Percentiles rank a stretch among this genome's conserved stretches.
Evolutionary conservation across 345 rosid species (phyloP).

Genomic region (Eucalyptus victrix): DNA sequence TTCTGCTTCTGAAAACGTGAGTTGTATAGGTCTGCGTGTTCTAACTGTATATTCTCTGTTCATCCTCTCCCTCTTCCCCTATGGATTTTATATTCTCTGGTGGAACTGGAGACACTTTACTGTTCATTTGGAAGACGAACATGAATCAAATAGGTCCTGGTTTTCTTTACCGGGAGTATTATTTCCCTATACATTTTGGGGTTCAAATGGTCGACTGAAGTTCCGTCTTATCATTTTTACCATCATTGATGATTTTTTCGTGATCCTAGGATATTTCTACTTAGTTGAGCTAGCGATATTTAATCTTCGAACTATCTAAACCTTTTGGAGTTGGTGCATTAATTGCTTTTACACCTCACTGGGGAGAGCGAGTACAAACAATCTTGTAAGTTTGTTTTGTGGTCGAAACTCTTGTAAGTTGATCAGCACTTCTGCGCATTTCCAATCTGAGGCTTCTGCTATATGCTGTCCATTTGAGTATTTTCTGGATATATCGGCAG

Average conservation of each 20-base stretch:
- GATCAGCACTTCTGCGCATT: background rate
- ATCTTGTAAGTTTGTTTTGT: background rate
- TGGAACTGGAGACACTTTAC: background rate
- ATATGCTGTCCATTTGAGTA: background rate
- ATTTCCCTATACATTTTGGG: background rate
- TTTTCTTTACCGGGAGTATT: background rate
- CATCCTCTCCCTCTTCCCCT: background rate
- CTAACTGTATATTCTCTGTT: background rate
- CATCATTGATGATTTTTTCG: background rate
- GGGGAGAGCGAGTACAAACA: background rate
- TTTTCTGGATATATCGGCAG: background rate
- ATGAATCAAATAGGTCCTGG: background rate
- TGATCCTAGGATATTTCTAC: background rate
- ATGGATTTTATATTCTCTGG: background rate
- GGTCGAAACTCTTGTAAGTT: background rate
- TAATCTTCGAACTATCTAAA: background rate
- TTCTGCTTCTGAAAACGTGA: background rate
- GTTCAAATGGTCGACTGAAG: background rate
- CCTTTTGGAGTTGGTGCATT: background rate
- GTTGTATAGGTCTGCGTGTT: background rate
- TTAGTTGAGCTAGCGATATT: background rate
- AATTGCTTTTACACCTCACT: background rate
- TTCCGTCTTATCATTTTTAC: background rate
- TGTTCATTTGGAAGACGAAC: background rate
- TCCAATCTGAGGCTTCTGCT: background rate